Conservation (phyloP, 345 rosid species). For the Hirschfeldia incana region DNA sequence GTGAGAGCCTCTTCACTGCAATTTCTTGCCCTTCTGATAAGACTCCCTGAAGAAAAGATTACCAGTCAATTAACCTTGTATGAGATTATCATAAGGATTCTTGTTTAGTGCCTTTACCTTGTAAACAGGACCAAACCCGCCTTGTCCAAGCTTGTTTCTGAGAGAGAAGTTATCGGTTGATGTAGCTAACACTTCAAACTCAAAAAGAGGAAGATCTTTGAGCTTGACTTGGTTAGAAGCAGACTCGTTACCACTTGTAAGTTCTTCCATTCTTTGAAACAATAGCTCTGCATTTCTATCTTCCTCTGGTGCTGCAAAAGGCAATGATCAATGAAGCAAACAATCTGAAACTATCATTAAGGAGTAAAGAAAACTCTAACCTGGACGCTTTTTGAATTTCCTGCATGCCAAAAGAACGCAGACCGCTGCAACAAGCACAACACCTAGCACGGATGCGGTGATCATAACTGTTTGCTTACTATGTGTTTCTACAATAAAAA, state of each 20-base stretch:
- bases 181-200: not conserved
- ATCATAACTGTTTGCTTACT: conserved; percentile 13
- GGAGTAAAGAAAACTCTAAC: conserved; percentile 6
- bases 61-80: not conserved
- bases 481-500: conserved; percentile 15
- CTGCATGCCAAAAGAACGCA: conserved; percentile 31
- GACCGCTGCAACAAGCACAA: not conserved
- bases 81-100: conserved; percentile 26
- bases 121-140: not conserved
- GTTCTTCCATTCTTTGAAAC: conserved; percentile 8
- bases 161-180: not conserved
- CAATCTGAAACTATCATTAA: not conserved
- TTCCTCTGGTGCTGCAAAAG: not conserved
- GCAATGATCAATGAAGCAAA: not conserved
- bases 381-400: conserved; percentile 19
- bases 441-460: conserved; percentile 9
- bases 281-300: conserved; percentile 27
- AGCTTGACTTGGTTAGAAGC: not conserved
- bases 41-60: conserved; percentile 43
- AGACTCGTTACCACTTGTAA: not conserved
- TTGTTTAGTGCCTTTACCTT: conserved; percentile 17
- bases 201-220: not conserved
- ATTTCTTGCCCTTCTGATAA: conserved; percentile 46
- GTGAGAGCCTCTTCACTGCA: conserved; percentile 61
- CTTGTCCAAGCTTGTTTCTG: not conserved